A percentile compares a stretch with the other conserved stretches of the same genome.
phyloP scores from a whole-genome alignment of 495 filamentous ascomycete species.

The Podospora didyma region DNA sequence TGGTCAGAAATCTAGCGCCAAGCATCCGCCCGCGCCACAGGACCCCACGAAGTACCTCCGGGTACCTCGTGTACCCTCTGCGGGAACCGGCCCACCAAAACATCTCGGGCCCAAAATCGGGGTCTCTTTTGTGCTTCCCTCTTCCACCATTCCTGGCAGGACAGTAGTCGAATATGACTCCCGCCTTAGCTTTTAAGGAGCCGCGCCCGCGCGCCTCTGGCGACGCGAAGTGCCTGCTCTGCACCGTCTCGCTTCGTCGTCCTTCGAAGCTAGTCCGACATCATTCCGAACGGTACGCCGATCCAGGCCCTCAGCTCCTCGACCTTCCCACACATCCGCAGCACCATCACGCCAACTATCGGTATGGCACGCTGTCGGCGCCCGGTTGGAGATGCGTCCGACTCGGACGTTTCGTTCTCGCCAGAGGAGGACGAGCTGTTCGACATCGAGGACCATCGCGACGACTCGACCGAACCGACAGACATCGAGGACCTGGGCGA shows the following conservation, averaged over 20 bases:
- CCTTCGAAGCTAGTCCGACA: too few species aligned
- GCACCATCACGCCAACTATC: constrained; percentile 1
- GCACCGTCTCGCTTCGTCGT: not conserved
- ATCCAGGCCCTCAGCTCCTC: too few species aligned
- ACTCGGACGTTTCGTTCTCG: constrained; percentile 7
- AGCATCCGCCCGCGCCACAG: not conserved
- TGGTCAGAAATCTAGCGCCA: not conserved
- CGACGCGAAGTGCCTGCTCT: not conserved
- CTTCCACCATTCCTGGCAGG: not conserved
- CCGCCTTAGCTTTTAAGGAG: constrained; percentile 1
- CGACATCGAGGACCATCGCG: constrained; percentile 3
- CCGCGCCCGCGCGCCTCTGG: not conserved
- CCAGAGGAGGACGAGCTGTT: constrained; percentile 4
- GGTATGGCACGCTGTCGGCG: constrained; percentile 3
- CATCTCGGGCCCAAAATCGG: not conserved
- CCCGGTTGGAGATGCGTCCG: not conserved
- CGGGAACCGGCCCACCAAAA: not conserved
- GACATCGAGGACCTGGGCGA: constrained; percentile 2
- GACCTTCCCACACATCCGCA: too few species aligned
- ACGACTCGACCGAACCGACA: not conserved
- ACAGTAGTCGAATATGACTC: constrained; percentile 1
- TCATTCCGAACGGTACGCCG: too few species aligned
- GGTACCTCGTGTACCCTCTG: too few species aligned
- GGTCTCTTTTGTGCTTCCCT: not conserved
- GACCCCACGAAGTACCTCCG: not conserved